Percentiles rank a stretch among this genome's conserved stretches.
These are phyloP conservation scores for Evernia prunastri DNA, from an alignment of 495 filamentous ascomycete species.

Conservation along the genomic window DNA sequence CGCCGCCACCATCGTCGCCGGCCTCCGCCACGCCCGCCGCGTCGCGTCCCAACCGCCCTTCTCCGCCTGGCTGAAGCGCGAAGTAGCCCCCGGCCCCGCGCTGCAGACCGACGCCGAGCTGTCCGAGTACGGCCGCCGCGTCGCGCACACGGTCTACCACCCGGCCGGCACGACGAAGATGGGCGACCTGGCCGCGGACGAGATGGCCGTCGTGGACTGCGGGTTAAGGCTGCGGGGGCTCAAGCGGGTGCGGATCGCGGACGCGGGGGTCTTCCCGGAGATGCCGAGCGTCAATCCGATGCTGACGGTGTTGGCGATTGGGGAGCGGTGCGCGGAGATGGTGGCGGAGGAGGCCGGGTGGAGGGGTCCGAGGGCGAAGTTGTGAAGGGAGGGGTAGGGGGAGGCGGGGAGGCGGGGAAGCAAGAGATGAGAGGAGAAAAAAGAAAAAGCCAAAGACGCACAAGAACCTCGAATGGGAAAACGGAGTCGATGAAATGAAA, in stretches of 20 bases:
- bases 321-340: slow-evolving; percentile 58
- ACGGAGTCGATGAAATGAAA: no score
- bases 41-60: slow-evolving; percentile 67
- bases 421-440: no score
- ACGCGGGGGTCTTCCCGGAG: slow-evolving; percentile 62
- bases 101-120: slow-evolving; percentile 64
- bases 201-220: slow-evolving; percentile 57
- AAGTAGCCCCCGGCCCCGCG: slow-evolving; percentile 68
- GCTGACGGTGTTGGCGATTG: slow-evolving; percentile 59
- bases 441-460: no score
- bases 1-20: slow-evolving; percentile 72
- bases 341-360: slow-evolving; percentile 56
- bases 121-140: slow-evolving; percentile 64
- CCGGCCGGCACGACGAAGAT: slow-evolving; percentile 84
- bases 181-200: slow-evolving; percentile 59
- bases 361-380: slow-evolving; percentile 39
- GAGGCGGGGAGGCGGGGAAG: neutral
- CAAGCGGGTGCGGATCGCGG: slow-evolving; percentile 55
- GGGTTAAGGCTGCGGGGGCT: slow-evolving; percentile 50
- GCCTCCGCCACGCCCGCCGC: slow-evolving; percentile 62
- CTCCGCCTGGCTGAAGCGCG: slow-evolving; percentile 70
- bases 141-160: slow-evolving; percentile 81
- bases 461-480: no score
- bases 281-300: slow-evolving; percentile 64
- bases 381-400: slow-evolving; percentile 1